phyloP scores from a whole-genome alignment of 805 yeast genomes.

The Debaryomyces hansenii region DNA sequence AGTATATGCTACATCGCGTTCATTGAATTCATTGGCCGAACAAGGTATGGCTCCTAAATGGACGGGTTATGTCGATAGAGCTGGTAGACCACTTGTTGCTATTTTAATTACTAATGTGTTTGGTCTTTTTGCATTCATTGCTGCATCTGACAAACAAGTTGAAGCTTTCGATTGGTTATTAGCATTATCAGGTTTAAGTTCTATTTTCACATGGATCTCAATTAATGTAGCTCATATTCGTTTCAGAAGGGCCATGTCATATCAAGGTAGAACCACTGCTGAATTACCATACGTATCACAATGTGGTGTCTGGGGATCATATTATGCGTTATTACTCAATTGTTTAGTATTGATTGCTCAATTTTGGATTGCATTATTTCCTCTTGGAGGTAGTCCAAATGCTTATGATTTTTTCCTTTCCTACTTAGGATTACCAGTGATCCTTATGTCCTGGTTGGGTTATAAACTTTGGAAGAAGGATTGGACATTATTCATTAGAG shows the following conservation, averaged over 20 bases:
- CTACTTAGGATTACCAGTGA: slow-evolving; percentile 34
- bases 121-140: slow-evolving; percentile 65
- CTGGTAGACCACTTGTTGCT: slow-evolving; percentile 67
- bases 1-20: slow-evolving; percentile 70
- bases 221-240: slow-evolving; percentile 61
- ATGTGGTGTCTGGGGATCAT: slow-evolving; percentile 54
- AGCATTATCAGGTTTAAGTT: slow-evolving; percentile 62
- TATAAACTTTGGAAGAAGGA: slow-evolving; percentile 28
- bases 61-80: slow-evolving; percentile 60
- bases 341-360: slow-evolving; percentile 54
- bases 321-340: slow-evolving; percentile 50
- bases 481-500: slow-evolving; percentile 26
- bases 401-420: slow-evolving; percentile 32
- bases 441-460: slow-evolving; percentile 27
- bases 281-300: slow-evolving; percentile 57
- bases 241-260: slow-evolving; percentile 56
- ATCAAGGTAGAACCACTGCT: slow-evolving; percentile 49
- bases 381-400: slow-evolving; percentile 44
- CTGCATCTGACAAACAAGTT: slow-evolving; percentile 50
- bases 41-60: slow-evolving; percentile 63
- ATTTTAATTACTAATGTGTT: slow-evolving; percentile 49
- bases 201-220: slow-evolving; percentile 64
- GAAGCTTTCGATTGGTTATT: slow-evolving; percentile 64
- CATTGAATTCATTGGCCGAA: slow-evolving; percentile 60
- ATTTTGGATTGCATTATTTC: slow-evolving; percentile 66